A percentile compares a stretch with the other conserved stretches of the same genome.
These are phyloP conservation scores for Quercus gilva DNA, from an alignment of 306 rosid species.

Conservation along the genomic window DNA sequence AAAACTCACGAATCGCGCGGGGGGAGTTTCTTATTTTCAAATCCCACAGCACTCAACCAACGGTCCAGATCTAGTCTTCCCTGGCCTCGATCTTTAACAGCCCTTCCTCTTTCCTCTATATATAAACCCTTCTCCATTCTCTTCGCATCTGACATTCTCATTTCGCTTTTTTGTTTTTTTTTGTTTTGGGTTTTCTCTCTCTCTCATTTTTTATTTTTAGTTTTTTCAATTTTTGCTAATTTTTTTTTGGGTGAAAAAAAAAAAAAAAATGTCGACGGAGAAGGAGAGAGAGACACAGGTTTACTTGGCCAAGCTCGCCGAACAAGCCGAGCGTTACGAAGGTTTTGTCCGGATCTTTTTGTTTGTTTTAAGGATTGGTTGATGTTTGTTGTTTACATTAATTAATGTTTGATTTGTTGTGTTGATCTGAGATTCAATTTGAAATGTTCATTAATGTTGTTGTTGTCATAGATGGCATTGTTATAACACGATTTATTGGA, in stretches of 20 bases:
- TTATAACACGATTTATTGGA: no score
- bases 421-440: no score
- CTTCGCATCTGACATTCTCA: slow-evolving; percentile 27
- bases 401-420: no score
- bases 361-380: not conserved
- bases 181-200: not conserved
- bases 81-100: slow-evolving; percentile 36
- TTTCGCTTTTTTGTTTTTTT: not conserved
- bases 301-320: slow-evolving; percentile 92
- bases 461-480: no score
- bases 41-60: slow-evolving; percentile 27
- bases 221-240: slow-evolving; percentile 33
- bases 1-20: slow-evolving; percentile 62
- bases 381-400: no score
- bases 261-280: slow-evolving; percentile 58
- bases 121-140: slow-evolving; percentile 17
- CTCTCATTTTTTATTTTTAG: not conserved
- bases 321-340: slow-evolving; percentile 95
- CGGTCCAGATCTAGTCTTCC: slow-evolving; percentile 63
- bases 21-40: slow-evolving; percentile 32
- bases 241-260: slow-evolving; percentile 12
- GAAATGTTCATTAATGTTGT: no score
- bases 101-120: slow-evolving; percentile 26
- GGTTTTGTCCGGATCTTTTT: slow-evolving; percentile 31
- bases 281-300: slow-evolving; percentile 95